Conservation (phyloP, 495 filamentous ascomycete species). For the Penicillium riverlandense region DNA sequence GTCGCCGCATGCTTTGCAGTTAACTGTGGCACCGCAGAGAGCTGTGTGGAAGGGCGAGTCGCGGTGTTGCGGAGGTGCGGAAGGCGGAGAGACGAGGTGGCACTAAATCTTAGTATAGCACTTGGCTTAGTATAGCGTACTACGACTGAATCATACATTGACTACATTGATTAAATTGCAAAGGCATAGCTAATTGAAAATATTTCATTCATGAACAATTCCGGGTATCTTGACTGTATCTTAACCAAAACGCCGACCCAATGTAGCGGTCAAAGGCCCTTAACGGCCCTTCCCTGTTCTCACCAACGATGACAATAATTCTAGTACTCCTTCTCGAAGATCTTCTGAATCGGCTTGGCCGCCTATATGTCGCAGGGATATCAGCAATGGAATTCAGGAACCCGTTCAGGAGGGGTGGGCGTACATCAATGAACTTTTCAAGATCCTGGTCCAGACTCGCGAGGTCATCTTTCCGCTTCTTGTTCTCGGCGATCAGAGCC, state of each 20-base stretch:
- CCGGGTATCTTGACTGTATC: slow-evolving; percentile 25
- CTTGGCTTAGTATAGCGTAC: not conserved
- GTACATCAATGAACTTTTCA: slow-evolving; percentile 78
- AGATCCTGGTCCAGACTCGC: slow-evolving; percentile 81
- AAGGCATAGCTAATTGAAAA: not conserved
- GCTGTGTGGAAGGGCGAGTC: too few relatives aligned
- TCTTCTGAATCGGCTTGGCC: slow-evolving; percentile 76
- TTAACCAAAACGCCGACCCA: slow-evolving; percentile 20
- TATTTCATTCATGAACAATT: slow-evolving; percentile 4
- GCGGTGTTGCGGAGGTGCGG: not conserved
- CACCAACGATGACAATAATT: not conserved
- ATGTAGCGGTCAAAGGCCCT: slow-evolving; percentile 10
- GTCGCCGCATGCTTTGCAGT: slow-evolving; percentile 30
- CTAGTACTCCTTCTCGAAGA: slow-evolving; percentile 69
- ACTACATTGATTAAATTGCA: too few relatives aligned
- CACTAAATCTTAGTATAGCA: not conserved
- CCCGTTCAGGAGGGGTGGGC: not conserved
- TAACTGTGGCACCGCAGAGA: not conserved
- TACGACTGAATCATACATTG: too few relatives aligned
- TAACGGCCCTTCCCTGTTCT: slow-evolving; percentile 1
- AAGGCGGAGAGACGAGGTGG: not conserved
- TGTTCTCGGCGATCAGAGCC: slow-evolving; percentile 85
- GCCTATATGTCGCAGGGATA: slow-evolving; percentile 41
- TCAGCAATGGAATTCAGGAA: not conserved
- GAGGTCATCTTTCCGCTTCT: slow-evolving; percentile 89